phyloP scores from a whole-genome alignment of 1,284 basidiomycete genomes.

The Tilletia walkeri region DNA sequence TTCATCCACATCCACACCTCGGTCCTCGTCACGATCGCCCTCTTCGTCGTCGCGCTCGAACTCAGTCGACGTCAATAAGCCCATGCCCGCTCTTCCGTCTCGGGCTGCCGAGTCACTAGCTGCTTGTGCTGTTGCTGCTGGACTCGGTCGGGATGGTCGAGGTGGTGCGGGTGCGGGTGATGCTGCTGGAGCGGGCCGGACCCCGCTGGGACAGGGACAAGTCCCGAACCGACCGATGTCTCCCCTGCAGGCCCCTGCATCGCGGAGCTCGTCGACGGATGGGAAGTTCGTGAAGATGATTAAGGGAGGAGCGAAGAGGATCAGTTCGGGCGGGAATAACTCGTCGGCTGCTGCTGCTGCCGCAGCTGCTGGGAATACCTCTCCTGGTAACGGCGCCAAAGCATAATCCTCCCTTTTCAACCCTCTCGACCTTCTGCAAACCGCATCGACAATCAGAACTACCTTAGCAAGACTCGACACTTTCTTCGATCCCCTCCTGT shows the following conservation, averaged over 20 bases:
- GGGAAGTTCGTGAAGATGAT: conserved; percentile 8
- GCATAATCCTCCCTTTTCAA: no score
- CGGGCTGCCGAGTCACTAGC: neutral
- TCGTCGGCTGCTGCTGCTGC: neutral
- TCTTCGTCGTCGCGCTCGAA: conserved; percentile 15
- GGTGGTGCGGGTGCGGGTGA: neutral
- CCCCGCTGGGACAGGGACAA: neutral
- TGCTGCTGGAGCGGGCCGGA: neutral
- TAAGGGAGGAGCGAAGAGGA: neutral
- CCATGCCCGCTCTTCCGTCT: neutral
- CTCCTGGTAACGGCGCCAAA: neutral
- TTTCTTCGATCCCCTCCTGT: no score
- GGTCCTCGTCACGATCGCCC: neutral
- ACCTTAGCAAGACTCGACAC: no score
- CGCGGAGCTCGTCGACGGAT: conserved; percentile 12
- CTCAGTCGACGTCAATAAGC: neutral
- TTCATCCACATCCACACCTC: neutral
- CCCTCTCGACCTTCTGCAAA: no score
- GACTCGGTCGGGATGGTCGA: neutral
- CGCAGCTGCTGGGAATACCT: neutral
- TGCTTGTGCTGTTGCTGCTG: conserved; percentile 7
- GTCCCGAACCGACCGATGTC: neutral
- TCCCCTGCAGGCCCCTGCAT: neutral
- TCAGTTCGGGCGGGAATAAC: neutral
- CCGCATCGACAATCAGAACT: no score